Base-by-base conservation (phyloP, 2,329 filamentous ascomycete species). In the Penicillium paneum region DNA sequence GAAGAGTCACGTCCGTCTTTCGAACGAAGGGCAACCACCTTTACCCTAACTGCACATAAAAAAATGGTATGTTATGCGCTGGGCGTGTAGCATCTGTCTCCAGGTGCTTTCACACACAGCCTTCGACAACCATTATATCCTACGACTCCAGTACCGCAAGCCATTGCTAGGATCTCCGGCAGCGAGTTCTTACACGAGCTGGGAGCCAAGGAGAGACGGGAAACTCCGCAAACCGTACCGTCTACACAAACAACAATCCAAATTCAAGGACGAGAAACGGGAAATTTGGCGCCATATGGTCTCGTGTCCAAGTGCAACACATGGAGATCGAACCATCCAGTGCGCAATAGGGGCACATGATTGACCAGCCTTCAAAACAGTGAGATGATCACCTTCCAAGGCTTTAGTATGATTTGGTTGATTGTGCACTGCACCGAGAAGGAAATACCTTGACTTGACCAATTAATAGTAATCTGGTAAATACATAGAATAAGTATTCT, bases 141-240 rank as follows among this genome's bases (percentile, higher is more conserved):
- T 56, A 5, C 53, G 53, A 32, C 42, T 58, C 5, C 17, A 34
- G 10, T 58, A 56, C 26, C 49, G 56, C 32, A 58, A 58, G 19
- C 56, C 56, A 29, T 17, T 51, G 7, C 45, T 45, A 19, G 49
- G 46, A n/a, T 58, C 52, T 12, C 26, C 35, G 3, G 53, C 53
- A 4, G 44, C 40, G 11, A 40, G 26, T 12, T 5, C 26, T 15
- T 40, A 32, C 35, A 49, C 29, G 5, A 54, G 44, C 32, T 54
- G 52, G 52, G 41, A 45, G 21, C 21, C 52, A 41, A 36, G 24
- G 19, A 13, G 17, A 26, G 29, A 45, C 17, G 26, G 34, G 34
- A 31, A 36, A 15, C 3, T 1, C 28, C 21, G 17, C 40, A 36
- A 34, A 11, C 8, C 17, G 10, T 50, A 26, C 39, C 31, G 10